Evolutionary conservation across 2,329 filamentous ascomycete genomes (phyloP).

Genomic region (Pseudogymnoascus sp.): DNA sequence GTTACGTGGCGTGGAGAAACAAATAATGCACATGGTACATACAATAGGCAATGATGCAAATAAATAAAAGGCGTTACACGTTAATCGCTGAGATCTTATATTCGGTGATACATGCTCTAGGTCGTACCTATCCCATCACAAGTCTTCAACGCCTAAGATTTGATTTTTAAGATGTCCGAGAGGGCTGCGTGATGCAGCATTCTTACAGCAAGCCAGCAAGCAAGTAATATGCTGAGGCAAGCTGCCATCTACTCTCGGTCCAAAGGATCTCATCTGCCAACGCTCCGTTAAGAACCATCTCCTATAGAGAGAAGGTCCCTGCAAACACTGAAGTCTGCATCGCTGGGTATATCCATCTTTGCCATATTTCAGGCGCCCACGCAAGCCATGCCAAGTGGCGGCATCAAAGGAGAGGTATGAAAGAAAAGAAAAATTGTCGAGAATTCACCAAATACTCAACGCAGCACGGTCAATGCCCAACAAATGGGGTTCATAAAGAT

Average conservation of each 20-base stretch:
- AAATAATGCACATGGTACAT: conserved; percentile 3
- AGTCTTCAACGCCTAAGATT: not conserved
- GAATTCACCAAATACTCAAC: conserved; percentile 4
- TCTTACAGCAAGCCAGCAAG: not conserved
- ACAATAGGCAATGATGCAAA: not conserved
- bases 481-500: conserved; percentile 1
- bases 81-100: not conserved
- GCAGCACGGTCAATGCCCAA: conserved; percentile 22
- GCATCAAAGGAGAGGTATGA: conserved; percentile 10
- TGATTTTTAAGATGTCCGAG: conserved; percentile 2
- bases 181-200: not conserved
- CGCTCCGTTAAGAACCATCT: conserved; percentile 73
- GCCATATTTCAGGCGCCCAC: not conserved
- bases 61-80: not conserved
- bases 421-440: conserved; percentile 9
- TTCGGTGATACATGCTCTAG: not conserved
- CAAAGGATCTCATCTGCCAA: conserved; percentile 39
- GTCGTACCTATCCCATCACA: not conserved
- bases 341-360: conserved; percentile 44
- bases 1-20: not conserved
- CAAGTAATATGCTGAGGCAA: conserved; percentile 5
- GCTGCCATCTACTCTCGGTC: conserved; percentile 1
- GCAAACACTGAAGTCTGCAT: conserved; percentile 68
- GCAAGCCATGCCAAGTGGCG: not conserved
- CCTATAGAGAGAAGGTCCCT: conserved; percentile 61